A percentile compares a stretch with the other conserved stretches of the same genome.
phyloP scores from a whole-genome alignment of 371 early-diverging fungal species.

The Batrachochytrium dendrobatidis region DNA sequence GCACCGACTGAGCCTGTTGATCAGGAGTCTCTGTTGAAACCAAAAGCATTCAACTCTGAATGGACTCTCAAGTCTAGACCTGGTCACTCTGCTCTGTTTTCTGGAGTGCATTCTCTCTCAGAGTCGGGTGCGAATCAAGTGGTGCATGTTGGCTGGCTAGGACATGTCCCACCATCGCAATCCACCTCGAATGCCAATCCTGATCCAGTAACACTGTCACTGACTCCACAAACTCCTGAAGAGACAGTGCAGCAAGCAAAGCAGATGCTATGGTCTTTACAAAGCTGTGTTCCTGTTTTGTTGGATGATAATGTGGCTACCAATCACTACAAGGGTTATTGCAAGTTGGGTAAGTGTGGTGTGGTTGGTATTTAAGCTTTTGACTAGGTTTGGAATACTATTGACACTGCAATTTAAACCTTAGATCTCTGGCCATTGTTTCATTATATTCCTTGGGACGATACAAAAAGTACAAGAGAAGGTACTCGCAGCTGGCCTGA shows the following conservation, averaged over 20 bases:
- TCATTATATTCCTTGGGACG: conserved; percentile 92
- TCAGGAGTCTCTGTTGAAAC: conserved; percentile 2
- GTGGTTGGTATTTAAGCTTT: background rate
- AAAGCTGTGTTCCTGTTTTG: conserved; percentile 71
- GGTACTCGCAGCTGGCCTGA: conserved; percentile 75
- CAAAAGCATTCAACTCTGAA: background rate
- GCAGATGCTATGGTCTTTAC: conserved; percentile 47
- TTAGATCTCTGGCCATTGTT: conserved; percentile 92
- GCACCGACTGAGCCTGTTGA: background rate
- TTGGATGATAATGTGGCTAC: conserved; percentile 60
- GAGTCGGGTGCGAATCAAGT: conserved; percentile 8
- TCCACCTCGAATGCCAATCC: conserved; percentile 32
- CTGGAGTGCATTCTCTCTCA: conserved; percentile 45
- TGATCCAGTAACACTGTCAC: background rate
- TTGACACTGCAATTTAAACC: background rate
- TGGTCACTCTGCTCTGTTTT: conserved; percentile 71
- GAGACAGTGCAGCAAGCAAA: conserved; percentile 47
- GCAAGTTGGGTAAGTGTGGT: conserved; percentile 65
- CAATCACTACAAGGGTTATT: conserved; percentile 85
- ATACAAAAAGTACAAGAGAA: conserved; percentile 30
- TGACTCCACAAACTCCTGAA: conserved; percentile 5
- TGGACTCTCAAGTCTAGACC: conserved; percentile 38
- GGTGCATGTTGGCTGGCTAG: conserved; percentile 65
- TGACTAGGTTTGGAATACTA: background rate
- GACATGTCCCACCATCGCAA: conserved; percentile 44